phyloP scores from a whole-genome alignment of 352 stramenopile species.

The Salisapilia sapeloensis region DNA sequence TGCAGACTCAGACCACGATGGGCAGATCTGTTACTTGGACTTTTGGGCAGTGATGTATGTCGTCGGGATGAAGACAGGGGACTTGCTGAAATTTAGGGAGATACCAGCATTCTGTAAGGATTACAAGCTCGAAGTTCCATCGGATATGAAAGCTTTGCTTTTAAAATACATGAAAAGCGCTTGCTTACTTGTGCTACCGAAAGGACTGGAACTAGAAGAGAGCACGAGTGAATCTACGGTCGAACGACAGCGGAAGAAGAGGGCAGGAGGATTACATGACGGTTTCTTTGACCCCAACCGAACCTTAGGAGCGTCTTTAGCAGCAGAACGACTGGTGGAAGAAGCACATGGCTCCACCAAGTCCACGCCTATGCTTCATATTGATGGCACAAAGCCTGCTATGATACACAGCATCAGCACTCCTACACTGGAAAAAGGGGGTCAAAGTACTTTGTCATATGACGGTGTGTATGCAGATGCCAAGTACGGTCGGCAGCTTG shows the following conservation, averaged over 20 bases:
- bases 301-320: neutral
- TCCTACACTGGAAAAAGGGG: too few relatives aligned
- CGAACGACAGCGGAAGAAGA: conserved; percentile 15
- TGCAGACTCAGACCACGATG: conserved; percentile 29
- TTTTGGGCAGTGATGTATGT: conserved; percentile 78
- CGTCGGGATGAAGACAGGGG: conserved; percentile 27
- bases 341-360: neutral
- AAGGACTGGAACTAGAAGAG: conserved; percentile 26
- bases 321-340: conserved; percentile 1
- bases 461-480: too few relatives aligned
- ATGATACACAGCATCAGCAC: neutral
- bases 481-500: too few relatives aligned
- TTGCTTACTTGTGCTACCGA: conserved; percentile 31
- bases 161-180: conserved; percentile 41
- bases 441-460: too few relatives aligned
- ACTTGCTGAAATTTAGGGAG: conserved; percentile 40
- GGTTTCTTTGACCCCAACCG: conserved; percentile 9
- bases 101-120: conserved; percentile 54
- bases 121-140: conserved; percentile 59
- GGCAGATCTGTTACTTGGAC: conserved; percentile 57
- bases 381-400: neutral
- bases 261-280: conserved; percentile 28
- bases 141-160: conserved; percentile 21
- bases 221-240: conserved; percentile 29
- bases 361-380: neutral